Evolutionary conservation across 176 grass and related monocot genomes (phyloP), one percentile per base, ranked within the genome.

Genomic region (Carex pumila): DNA sequence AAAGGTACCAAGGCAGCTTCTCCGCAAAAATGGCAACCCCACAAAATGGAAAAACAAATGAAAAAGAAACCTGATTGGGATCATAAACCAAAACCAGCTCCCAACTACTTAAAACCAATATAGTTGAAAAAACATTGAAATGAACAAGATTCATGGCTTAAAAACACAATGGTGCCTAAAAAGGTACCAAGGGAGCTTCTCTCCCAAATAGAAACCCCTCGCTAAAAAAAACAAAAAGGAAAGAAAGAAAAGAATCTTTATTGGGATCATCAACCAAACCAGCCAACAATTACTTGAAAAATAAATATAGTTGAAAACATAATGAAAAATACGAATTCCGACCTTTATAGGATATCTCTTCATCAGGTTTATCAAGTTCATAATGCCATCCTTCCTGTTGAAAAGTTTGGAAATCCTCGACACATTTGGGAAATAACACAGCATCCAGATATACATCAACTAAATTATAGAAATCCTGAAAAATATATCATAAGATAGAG

Each of bases 301-400:
- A 11, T 8, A 79, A 80, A 45, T 64, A 80, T 39, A 63, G 61
- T 14, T 80, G 52, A 55, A 9, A 67, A 34, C 63, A 65, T 36
- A 60, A 90, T 85, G 37, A 67, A 83, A 70, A 70, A 34, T 9
- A 62, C 64, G 39, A 84, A 73, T 15, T 59, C 76, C 57, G 72
- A 99, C 93, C 96, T 95, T 99, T 99, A 80, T 86, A 99, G 31
- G 93, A 94, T 90, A 99, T 99, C 83, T 95, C 96, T 92, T 95
- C 88, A 72, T 90, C 90, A 69, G 93, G 90, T 47, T 84, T 88
- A 83, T 99, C 86, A 88, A 99, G 96, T 86, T 99, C 96, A 88
- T 99, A 99, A 89, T 95, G 96, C 96, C 96, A 99, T 78, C 96
- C 96, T 86, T 99, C 96, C 59, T 99, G 96, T 88, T 99, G 96